Evolutionary conservation across 1,139 yeast species (phyloP), one percentile per base, ranked within the genome.

Genomic region (Nematodospora anomalae): DNA sequence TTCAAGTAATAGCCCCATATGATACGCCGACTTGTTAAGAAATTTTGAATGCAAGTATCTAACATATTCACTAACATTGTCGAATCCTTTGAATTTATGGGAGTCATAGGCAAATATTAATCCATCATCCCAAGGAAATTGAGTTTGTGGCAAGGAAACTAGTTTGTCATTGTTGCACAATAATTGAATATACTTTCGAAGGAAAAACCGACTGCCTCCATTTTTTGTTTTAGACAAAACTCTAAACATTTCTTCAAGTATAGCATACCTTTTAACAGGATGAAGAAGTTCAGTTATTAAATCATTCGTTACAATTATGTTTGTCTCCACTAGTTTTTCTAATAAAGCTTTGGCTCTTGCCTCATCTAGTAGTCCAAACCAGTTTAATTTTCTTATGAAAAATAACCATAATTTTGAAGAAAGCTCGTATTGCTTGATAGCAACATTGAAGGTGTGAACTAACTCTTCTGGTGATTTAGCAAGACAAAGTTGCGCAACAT

Each of bases 1-100:
- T 26, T 64, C 53, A 15, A 76, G 58, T 64, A 67, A 60, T 10
- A 53, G 48, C 1, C 73, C 74, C 2, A 68, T 45, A 2, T 56
- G 40, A 8, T 53, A 46, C 0, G 58, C 34, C 1, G 71, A 55
- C 38, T 63, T 58, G 38, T 46, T 43, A 4, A 47, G 43, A 20
- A 50, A 37, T 10, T 45, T 37, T 6, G 36, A 41, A 36, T 57
- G 62, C 10, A 64, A 36, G 33, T 50, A 43, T 14, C 64, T 42
- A 3, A 67, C 64, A 37, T 55, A 60, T 3, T 50, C 53, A 8
- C 46, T 38, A 6, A 46, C 38, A 1, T 50, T 36, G 4, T 37
- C 24, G 38, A 42, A 40, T 3, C 46, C 46, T 26, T 47, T 46
- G 42, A 21, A 9, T 25, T 18, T 14, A 8, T 23, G 31, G 13